Evolutionary conservation across 2,329 filamentous ascomycete species (phyloP), one percentile per base, ranked within the genome.

Genomic region (Epichloe coenophiala): DNA sequence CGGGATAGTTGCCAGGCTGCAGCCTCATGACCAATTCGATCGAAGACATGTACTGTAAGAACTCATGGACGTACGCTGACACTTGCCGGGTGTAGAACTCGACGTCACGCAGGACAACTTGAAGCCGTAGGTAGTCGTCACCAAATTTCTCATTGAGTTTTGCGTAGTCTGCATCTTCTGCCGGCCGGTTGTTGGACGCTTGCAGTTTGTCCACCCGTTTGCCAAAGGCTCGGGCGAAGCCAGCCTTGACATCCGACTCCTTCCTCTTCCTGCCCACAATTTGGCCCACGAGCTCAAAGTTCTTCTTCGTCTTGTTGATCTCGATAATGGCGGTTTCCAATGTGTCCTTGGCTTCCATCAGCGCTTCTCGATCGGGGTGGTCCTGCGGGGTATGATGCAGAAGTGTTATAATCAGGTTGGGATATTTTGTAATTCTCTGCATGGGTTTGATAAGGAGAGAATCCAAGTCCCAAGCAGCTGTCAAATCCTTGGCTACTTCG

Each of bases 361-460:
- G 76, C 8, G 78, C 71, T 27, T 75, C 71, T 53, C 84, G 79
- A 65, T 98, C 93, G 0, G 91, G 90, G 62, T 98, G 93, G 55
- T 89, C 83, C 9, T 76, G 68, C 0, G 87, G 84, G 0, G 91
- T 97, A 51, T 84, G 78, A 55, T 89, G 82, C 23, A 94, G 73
- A 11, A 98, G 73, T 51, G 89, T 83, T 36, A 82, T 80, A 43
- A 98, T 79, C 40, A 98, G 73, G 44, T 95, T 82, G 3, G 89
- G 89, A 62, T 97, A 98, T 61, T 96, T 96, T 36, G 91, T 83
- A 55, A 97, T 84, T 45, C 93, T 81, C 68, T 98, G 93, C 65
- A 95, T 90, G 2, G 93, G 93, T 67, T 98, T 98, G 62, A 98
- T 91, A 19, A 98, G 77, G n/a, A 98, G 74, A 0, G 93, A 95